These are phyloP conservation scores for Bipolaris cookei DNA, from an alignment of 2,329 filamentous ascomycete species.

Conservation along the genomic window DNA sequence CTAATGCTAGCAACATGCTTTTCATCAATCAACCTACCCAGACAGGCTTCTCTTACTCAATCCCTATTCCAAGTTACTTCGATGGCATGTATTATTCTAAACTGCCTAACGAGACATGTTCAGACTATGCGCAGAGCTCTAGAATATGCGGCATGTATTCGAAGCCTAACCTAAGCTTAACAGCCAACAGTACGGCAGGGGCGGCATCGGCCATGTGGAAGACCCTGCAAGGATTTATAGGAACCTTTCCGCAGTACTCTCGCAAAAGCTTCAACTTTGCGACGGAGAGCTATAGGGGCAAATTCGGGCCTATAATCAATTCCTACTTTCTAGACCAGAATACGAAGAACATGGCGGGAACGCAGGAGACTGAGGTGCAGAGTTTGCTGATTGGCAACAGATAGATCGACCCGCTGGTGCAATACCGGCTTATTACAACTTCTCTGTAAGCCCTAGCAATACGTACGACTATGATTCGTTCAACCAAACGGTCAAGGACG, in stretches of 20 bases:
- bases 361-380: slow-evolving; percentile 57
- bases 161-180: slow-evolving; percentile 57
- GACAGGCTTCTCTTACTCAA: slow-evolving; percentile 64
- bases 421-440: slow-evolving; percentile 66
- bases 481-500: slow-evolving; percentile 56
- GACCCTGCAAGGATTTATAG: slow-evolving; percentile 68
- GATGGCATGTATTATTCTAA: slow-evolving; percentile 50
- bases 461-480: slow-evolving; percentile 63
- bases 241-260: slow-evolving; percentile 59
- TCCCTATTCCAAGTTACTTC: slow-evolving; percentile 51
- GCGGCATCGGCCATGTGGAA: slow-evolving; percentile 67
- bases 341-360: slow-evolving; percentile 51
- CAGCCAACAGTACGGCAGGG: slow-evolving; percentile 59
- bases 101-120: slow-evolving; percentile 57
- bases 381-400: slow-evolving; percentile 64
- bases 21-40: slow-evolving; percentile 72
- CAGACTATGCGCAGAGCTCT: slow-evolving; percentile 54
- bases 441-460: slow-evolving; percentile 62
- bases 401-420: slow-evolving; percentile 63
- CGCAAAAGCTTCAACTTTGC: slow-evolving; percentile 61
- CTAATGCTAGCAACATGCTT: slow-evolving; percentile 69
- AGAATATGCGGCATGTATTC: slow-evolving; percentile 63
- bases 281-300: slow-evolving; percentile 64
- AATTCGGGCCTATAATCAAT: slow-evolving; percentile 64
- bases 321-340: slow-evolving; percentile 58